A percentile compares a stretch with the other conserved stretches of the same genome.
These are phyloP conservation scores for Omphalea diandra DNA, from an alignment of 441 rosid genomes.

Conservation along the genomic window DNA sequence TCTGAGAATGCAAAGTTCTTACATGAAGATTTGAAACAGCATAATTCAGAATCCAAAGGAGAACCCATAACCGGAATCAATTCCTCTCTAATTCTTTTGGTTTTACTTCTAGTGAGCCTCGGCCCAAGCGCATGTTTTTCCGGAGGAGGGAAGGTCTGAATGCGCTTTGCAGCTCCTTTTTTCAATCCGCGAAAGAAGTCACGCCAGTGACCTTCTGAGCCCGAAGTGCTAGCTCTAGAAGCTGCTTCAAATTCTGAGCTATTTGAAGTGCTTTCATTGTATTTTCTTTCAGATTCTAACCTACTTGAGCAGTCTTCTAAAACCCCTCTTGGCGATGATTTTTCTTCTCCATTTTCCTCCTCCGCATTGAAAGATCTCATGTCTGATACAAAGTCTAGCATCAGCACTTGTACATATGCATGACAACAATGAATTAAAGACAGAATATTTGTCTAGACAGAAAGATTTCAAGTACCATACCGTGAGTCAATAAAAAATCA, in stretches of 20 bases:
- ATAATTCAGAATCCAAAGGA: conserved; percentile 51
- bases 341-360: conserved; percentile 15
- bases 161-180: conserved; percentile 54
- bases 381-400: conserved; percentile 12
- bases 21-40: conserved; percentile 72
- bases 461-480: conserved; percentile 29
- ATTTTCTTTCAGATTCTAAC: conserved; percentile 22
- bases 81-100: conserved; percentile 57
- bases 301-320: conserved; percentile 38
- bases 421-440: neutral
- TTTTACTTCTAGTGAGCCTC: conserved; percentile 62
- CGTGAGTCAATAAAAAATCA: conserved; percentile 44
- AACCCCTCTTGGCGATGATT: conserved; percentile 25
- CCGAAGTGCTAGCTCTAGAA: conserved; percentile 60
- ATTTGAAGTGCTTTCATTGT: conserved; percentile 47
- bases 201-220: conserved; percentile 48
- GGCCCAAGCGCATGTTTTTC: conserved; percentile 53
- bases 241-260: conserved; percentile 39
- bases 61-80: conserved; percentile 44
- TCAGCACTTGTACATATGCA: neutral
- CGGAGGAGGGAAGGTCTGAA: conserved; percentile 47
- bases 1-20: conserved; percentile 67
- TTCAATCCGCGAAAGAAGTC: conserved; percentile 58
- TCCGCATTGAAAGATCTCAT: conserved; percentile 27
- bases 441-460: neutral